phyloP scores from a whole-genome alignment of 805 yeast genomes.

The Metschnikowia drakensbergensis region DNA sequence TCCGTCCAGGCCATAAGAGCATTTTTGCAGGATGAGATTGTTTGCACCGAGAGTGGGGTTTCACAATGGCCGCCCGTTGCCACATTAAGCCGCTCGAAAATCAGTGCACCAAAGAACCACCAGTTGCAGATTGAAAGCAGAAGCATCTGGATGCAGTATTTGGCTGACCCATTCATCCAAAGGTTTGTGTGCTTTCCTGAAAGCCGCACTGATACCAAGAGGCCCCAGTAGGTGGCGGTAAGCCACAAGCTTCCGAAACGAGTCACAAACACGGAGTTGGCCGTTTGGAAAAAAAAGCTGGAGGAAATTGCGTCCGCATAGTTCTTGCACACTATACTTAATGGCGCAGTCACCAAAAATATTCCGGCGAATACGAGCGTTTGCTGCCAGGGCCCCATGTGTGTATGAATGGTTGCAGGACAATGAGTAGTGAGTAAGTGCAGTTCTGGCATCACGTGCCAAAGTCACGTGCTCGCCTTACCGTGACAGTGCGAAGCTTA shows the following conservation, averaged over 20 bases:
- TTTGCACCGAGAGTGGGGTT: not conserved
- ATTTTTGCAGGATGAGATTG: slow-evolving; percentile 5
- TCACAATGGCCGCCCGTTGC: slow-evolving; percentile 17
- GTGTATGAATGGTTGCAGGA: not conserved
- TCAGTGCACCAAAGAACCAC: slow-evolving; percentile 36
- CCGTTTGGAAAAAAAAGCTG: slow-evolving; percentile 10
- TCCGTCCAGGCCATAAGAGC: slow-evolving; percentile 10
- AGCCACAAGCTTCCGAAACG: slow-evolving; percentile 32
- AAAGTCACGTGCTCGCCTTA: not conserved
- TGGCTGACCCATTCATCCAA: slow-evolving; percentile 2
- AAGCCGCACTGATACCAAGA: slow-evolving; percentile 5
- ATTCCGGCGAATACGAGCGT: slow-evolving; percentile 9
- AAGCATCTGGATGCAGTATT: slow-evolving; percentile 12
- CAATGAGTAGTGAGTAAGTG: not conserved
- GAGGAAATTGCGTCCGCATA: slow-evolving; percentile 14
- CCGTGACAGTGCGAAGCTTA: slow-evolving; percentile 4
- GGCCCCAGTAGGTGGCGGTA: slow-evolving; percentile 17
- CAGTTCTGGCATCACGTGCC: not conserved
- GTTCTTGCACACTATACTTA: slow-evolving; percentile 12
- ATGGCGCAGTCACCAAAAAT: slow-evolving; percentile 23
- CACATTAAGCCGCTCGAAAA: slow-evolving; percentile 26
- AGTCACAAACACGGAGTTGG: slow-evolving; percentile 24
- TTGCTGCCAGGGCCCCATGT: not conserved
- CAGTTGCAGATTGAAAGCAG: slow-evolving; percentile 13
- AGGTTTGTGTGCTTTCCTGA: not conserved